These are phyloP conservation scores for Pythium dissotocum DNA, from an alignment of 352 stramenopile species.

Conservation along the genomic window DNA sequence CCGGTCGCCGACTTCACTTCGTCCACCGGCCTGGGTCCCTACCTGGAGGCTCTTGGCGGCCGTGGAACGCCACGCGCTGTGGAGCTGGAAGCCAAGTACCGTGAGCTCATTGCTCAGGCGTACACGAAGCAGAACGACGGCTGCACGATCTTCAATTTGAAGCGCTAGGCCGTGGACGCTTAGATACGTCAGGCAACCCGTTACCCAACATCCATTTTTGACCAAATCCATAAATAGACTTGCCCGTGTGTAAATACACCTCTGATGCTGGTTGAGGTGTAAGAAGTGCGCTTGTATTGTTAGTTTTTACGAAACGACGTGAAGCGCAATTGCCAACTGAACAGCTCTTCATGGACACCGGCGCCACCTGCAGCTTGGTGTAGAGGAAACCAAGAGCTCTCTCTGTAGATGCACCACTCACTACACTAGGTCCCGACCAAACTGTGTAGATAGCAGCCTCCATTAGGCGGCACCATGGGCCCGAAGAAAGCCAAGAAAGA, in stretches of 20 bases:
- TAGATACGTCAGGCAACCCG: neutral
- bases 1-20: slow-evolving; percentile 54
- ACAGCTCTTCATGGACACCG: neutral
- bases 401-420: neutral
- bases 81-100: slow-evolving; percentile 56
- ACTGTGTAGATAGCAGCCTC: neutral
- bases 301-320: slow-evolving; percentile 31
- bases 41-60: slow-evolving; percentile 50
- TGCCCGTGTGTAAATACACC: neutral
- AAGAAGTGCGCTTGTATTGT: neutral
- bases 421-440: neutral
- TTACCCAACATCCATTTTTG: neutral
- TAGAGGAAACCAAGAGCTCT: neutral
- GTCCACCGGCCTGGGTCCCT: slow-evolving; percentile 60
- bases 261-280: neutral
- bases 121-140: slow-evolving; percentile 65
- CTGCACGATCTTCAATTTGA: slow-evolving; percentile 63
- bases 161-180: slow-evolving; percentile 42
- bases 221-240: neutral
- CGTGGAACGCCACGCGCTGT: slow-evolving; percentile 27
- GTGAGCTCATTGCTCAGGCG: slow-evolving; percentile 47
- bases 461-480: slow-evolving; percentile 35
- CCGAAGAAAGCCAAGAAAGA: slow-evolving; percentile 73
- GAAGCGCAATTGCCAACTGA: slow-evolving; percentile 10
- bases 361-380: too few species aligned